Conservation (phyloP, 352 stramenopile species). For the Lagenidium sp. region DNA sequence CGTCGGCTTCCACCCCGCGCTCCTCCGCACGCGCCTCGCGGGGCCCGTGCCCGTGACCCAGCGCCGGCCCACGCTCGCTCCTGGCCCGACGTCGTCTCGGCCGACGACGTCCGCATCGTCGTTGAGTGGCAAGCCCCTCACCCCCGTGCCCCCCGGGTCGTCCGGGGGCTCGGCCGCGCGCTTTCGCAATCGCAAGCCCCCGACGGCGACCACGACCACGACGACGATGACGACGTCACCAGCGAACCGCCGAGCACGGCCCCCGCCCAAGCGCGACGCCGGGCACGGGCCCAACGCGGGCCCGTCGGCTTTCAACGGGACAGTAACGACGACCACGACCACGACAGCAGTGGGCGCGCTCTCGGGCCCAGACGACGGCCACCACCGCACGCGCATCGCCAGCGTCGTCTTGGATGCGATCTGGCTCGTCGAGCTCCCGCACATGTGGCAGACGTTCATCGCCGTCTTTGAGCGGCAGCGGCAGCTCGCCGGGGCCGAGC, state of each 20-base stretch:
- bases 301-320: not conserved
- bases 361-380: not conserved
- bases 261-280: no score
- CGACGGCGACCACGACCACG: not conserved
- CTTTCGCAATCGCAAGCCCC: not conserved
- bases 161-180: not conserved
- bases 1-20: conserved; percentile 29
- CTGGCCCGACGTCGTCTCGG: not conserved
- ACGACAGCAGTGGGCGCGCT: not conserved
- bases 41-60: not conserved
- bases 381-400: no score
- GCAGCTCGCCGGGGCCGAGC: conserved; percentile 2
- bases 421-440: conserved; percentile 8
- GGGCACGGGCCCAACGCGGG: not conserved
- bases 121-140: not conserved
- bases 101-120: no score
- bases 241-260: no score
- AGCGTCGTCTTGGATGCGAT: no score
- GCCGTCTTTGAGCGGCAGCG: conserved; percentile 13
- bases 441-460: conserved; percentile 13
- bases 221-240: no score
- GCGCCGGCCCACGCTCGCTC: no score
- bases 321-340: not conserved
- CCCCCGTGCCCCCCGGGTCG: not conserved
- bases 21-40: not conserved